phyloP scores from a whole-genome alignment of 805 yeast species.

The Kuraishia piskuri region DNA sequence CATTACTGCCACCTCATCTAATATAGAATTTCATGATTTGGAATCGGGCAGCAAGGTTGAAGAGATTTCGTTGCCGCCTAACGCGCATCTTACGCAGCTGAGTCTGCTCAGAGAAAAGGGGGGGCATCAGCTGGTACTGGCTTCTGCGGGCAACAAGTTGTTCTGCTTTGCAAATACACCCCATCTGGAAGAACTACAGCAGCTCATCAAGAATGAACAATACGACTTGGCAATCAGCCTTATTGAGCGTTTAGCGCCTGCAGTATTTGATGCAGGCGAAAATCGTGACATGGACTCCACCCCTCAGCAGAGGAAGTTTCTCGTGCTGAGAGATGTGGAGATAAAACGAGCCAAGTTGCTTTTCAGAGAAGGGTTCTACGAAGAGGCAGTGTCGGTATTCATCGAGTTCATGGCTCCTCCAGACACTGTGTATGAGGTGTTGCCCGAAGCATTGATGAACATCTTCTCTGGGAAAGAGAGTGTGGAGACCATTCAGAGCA shows the following conservation, averaged over 20 bases:
- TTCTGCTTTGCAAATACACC: slow-evolving; percentile 17
- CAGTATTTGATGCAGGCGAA: slow-evolving; percentile 9
- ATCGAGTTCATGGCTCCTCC: slow-evolving; percentile 56
- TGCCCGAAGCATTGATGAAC: slow-evolving; percentile 25
- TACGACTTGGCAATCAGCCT: slow-evolving; percentile 37
- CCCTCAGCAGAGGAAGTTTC: slow-evolving; percentile 20
- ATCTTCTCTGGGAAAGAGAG: not conserved
- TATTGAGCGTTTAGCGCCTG: slow-evolving; percentile 22
- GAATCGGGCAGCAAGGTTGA: slow-evolving; percentile 28
- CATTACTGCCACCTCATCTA: slow-evolving; percentile 17
- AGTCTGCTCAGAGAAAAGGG: not conserved
- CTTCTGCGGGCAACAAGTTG: slow-evolving; percentile 19
- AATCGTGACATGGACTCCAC: slow-evolving; percentile 7
- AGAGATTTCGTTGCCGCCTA: slow-evolving; percentile 6
- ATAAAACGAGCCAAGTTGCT: slow-evolving; percentile 28
- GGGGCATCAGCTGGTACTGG: slow-evolving; percentile 13
- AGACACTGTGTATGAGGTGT: slow-evolving; percentile 33
- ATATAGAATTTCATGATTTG: slow-evolving; percentile 29
- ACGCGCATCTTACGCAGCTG: not conserved
- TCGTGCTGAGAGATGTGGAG: slow-evolving; percentile 33
- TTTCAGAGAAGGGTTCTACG: slow-evolving; percentile 20
- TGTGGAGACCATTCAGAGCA: not conserved
- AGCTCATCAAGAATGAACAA: slow-evolving; percentile 18
- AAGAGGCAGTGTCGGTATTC: slow-evolving; percentile 33
- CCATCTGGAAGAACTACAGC: slow-evolving; percentile 24